Percentiles rank a stretch among this genome's conserved stretches.
phyloP scores from a whole-genome alignment of 306 rosid species.

The Quercus cerris region DNA sequence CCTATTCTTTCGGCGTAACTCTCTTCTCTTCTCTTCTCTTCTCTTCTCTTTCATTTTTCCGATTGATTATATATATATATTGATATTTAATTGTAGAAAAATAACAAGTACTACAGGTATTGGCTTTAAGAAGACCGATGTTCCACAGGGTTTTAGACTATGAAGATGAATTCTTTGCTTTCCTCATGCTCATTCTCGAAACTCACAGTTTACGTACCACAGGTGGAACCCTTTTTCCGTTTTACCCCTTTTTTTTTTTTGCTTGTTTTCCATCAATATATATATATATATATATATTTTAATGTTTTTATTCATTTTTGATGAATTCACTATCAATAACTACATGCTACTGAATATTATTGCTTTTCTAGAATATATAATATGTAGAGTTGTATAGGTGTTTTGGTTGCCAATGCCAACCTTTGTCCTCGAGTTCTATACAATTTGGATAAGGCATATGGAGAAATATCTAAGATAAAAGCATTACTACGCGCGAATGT shows the following conservation, averaged over 20 bases:
- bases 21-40: not conserved
- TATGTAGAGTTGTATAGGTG: too few relatives aligned
- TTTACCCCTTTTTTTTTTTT: too few relatives aligned
- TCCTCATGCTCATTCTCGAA: slow-evolving; percentile 86
- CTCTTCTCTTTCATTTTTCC: not conserved
- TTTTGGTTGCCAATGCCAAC: too few relatives aligned
- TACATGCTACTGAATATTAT: too few relatives aligned
- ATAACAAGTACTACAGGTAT: slow-evolving; percentile 31
- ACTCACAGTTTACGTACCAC: slow-evolving; percentile 80
- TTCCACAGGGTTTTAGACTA: slow-evolving; percentile 69
- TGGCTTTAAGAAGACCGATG: slow-evolving; percentile 77
- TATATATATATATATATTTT: not conserved
- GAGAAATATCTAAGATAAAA: too few relatives aligned
- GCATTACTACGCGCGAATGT: too few relatives aligned
- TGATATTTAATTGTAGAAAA: not conserved
- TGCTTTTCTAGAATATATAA: too few relatives aligned
- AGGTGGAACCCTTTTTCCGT: slow-evolving; percentile 22
- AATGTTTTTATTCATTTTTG: not conserved
- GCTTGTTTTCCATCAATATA: too few relatives aligned
- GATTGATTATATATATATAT: not conserved
- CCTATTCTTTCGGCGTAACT: slow-evolving; percentile 84
- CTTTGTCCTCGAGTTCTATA: too few relatives aligned
- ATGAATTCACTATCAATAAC: not conserved
- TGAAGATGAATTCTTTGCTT: slow-evolving; percentile 76
- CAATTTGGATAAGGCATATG: too few relatives aligned